Evolutionary conservation across 1,284 basidiomycete species (phyloP).

Genomic region (Taiwanofungus camphoratus): DNA sequence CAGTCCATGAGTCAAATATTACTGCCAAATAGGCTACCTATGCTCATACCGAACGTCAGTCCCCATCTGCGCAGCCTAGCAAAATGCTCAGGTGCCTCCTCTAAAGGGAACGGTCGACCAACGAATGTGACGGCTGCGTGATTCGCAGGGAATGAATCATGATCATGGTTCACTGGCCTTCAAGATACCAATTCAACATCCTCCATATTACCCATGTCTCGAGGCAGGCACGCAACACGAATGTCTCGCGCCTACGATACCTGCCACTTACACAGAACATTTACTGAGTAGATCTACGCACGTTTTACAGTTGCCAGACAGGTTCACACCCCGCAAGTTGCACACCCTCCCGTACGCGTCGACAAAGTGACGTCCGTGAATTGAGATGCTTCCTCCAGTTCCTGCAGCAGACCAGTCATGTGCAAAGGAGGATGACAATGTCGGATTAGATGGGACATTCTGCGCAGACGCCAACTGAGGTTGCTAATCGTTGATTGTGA

Average conservation of each 20-base stretch:
- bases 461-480: not conserved
- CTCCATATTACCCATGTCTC: conserved; percentile 1
- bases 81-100: conserved; percentile 81
- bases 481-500: not conserved
- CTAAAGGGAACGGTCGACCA: conserved; percentile 77
- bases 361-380: conserved; percentile 70
- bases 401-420: conserved; percentile 65
- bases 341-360: conserved; percentile 76
- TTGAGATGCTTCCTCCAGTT: conserved; percentile 52
- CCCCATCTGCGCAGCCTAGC: conserved; percentile 80
- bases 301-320: conserved; percentile 81
- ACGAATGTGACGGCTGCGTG: conserved; percentile 70
- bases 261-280: not conserved
- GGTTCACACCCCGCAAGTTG: conserved; percentile 73
- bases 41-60: conserved; percentile 68
- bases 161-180: conserved; percentile 60
- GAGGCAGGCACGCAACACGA: not conserved
- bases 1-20: conserved; percentile 1
- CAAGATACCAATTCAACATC: too few relatives aligned
- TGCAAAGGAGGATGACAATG: conserved; percentile 39
- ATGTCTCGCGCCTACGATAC: not conserved
- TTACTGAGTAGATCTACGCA: conserved; percentile 38
- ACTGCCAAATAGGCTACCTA: not conserved
- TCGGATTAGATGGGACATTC: not conserved
- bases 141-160: conserved; percentile 58